A percentile compares a stretch with the other conserved stretches of the same genome.
phyloP scores from a whole-genome alignment of 768 basidiomycete genomes.

The Termitomyces sp. region DNA sequence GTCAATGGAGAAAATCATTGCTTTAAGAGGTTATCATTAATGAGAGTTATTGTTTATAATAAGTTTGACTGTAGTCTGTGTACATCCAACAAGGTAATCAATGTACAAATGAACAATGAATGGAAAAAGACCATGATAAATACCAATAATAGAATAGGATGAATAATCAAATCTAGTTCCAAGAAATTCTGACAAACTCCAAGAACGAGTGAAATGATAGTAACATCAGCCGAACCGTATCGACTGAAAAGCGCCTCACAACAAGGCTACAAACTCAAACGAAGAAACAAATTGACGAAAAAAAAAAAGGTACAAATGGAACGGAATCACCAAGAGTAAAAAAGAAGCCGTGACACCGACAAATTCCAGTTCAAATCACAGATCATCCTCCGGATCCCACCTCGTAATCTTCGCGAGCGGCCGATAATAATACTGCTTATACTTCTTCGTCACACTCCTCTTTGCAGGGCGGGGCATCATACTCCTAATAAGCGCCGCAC shows the following conservation, averaged over 20 bases:
- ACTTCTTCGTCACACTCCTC: slow-evolving; percentile 73
- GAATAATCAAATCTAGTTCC: background rate
- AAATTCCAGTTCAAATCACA: slow-evolving; percentile 20
- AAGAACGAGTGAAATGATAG: too few species aligned
- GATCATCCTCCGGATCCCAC: slow-evolving; percentile 71
- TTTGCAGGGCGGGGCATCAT: slow-evolving; percentile 77
- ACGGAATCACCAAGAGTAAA: background rate
- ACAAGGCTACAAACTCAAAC: background rate
- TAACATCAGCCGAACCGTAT: background rate
- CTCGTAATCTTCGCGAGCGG: slow-evolving; percentile 66
- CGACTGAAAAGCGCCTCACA: background rate
- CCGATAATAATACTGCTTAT: slow-evolving; percentile 80
- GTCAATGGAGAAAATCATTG: too few species aligned
- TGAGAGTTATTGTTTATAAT: too few species aligned
- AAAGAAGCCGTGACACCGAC: too few species aligned
- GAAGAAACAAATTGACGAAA: background rate
- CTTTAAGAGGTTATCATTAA: too few species aligned
- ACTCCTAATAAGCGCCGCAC: slow-evolving; percentile 59
- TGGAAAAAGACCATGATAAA: background rate
- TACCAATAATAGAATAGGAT: background rate
- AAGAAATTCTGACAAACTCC: background rate
- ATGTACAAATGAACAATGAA: background rate
- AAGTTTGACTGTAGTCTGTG: background rate
- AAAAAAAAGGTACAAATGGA: background rate
- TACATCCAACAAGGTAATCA: background rate